Evolutionary conservation across 2,329 filamentous ascomycete species (phyloP), one percentile per base, ranked within the genome.

Genomic region (Arthrobotrys pseudoclavata): DNA sequence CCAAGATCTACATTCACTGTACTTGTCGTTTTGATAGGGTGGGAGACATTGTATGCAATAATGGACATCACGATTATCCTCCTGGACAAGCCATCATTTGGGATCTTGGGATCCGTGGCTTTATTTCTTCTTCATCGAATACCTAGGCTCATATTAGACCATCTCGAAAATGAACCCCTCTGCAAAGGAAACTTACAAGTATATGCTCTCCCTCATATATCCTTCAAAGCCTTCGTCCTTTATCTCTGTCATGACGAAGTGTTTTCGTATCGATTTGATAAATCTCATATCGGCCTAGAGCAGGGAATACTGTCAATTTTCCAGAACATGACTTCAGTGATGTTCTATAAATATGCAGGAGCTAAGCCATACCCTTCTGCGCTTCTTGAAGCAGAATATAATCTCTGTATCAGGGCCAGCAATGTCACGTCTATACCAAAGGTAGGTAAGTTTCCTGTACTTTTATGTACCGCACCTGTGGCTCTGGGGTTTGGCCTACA

Each of bases 381-480:
- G 88, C 85, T 93, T 95, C 87, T 97, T 98, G 87, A 96, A 97
- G 85, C 95, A 97, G 85, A 99, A 98, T 84, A 89, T 91, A 55
- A 91, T 83, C 9, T 87, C 85, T 10, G 88, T 87, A 50, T 86
- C 83, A n/a, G 81, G 76, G 31, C 76, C 69, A 3, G 79, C 76
- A 6, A 82, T 76, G 31, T 81, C 61, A 50, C 81, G 77, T 62
- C 80, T 81, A 42, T 26, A 31, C 10, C 55, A 26, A 42, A 40
- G 13, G 31, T n/a, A n/a, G 12, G 34, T 60, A 12, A 52, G 61
- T 37, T 45, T 13, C 20, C 20, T 22, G 52, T 24, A 40, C 18
- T 55, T 50, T 70, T 31, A 42, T 18, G 42, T 53, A 9, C 26
- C 6, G 24, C n/a, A 29, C 12, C 20, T 9, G 40, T 22, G 12